Conservation (phyloP, 2,329 filamentous ascomycete genomes). For the Fusarium pininemorale region DNA sequence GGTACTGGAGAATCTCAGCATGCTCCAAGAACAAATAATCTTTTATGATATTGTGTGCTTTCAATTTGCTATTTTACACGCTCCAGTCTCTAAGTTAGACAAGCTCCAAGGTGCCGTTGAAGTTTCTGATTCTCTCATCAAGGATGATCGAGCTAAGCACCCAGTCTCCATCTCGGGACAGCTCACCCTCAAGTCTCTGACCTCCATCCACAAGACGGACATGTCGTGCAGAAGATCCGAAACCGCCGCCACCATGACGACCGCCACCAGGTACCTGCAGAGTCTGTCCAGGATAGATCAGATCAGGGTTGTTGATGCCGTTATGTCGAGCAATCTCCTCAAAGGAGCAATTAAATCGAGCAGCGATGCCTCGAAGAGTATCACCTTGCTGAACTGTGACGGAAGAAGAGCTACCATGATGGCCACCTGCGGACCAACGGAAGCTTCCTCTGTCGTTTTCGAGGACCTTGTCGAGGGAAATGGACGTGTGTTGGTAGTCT, state of each 20-base stretch:
- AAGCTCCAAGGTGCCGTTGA: slow-evolving; percentile 42
- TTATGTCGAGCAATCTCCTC: slow-evolving; percentile 53
- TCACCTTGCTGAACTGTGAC: slow-evolving; percentile 54
- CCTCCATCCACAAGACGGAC: slow-evolving; percentile 51
- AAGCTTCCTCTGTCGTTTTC: slow-evolving; percentile 51
- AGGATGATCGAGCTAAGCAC: slow-evolving; percentile 44
- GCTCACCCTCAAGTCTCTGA: slow-evolving; percentile 47
- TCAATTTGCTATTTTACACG: neutral
- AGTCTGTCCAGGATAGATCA: slow-evolving; percentile 55
- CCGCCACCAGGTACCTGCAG: slow-evolving; percentile 48
- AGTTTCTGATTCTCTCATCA: slow-evolving; percentile 49
- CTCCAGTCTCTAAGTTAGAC: neutral
- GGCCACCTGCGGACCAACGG: slow-evolving; percentile 45
- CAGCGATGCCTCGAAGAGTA: slow-evolving; percentile 52
- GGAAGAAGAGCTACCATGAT: slow-evolving; percentile 35
- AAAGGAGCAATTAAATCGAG: slow-evolving; percentile 45
- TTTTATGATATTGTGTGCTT: neutral
- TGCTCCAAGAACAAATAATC: neutral
- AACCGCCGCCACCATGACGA: slow-evolving; percentile 38
- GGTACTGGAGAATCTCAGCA: too few species aligned
- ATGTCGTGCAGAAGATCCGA: slow-evolving; percentile 48
- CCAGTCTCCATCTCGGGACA: slow-evolving; percentile 46
- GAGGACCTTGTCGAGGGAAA: slow-evolving; percentile 49
- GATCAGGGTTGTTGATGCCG: slow-evolving; percentile 52
- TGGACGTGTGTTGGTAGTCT: slow-evolving; percentile 45